These are phyloP conservation scores for Ophiostoma sp. DNA, from an alignment of 2,329 filamentous ascomycete genomes.

Conservation along the genomic window DNA sequence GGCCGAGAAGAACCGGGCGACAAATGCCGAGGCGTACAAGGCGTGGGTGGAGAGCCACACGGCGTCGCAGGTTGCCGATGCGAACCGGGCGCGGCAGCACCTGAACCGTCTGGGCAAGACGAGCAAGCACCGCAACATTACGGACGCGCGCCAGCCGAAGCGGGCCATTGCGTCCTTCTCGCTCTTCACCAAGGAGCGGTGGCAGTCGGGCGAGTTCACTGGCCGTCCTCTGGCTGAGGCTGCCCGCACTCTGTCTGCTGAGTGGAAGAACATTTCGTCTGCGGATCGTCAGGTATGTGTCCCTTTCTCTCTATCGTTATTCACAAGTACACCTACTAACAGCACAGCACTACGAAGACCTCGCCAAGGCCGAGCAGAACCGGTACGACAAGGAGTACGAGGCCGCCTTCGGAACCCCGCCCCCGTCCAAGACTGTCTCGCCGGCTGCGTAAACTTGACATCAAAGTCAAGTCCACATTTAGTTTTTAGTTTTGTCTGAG, in stretches of 20 bases:
- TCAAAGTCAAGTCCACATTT: background rate
- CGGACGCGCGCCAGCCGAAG: slow-evolving; percentile 52
- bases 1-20: slow-evolving; percentile 43
- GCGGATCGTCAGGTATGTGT: slow-evolving; percentile 46
- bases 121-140: slow-evolving; percentile 38
- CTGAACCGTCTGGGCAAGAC: slow-evolving; percentile 42
- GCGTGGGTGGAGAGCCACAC: slow-evolving; percentile 51
- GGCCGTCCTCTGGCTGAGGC: slow-evolving; percentile 28
- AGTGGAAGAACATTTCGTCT: slow-evolving; percentile 48
- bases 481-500: background rate
- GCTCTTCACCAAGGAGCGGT: slow-evolving; percentile 44
- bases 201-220: slow-evolving; percentile 35
- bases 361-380: slow-evolving; percentile 35
- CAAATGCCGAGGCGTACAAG: slow-evolving; percentile 45
- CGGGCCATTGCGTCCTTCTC: slow-evolving; percentile 37
- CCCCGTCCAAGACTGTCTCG: slow-evolving; percentile 9
- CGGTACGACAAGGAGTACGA: slow-evolving; percentile 38
- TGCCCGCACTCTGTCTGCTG: slow-evolving; percentile 34
- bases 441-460: background rate
- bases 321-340: background rate
- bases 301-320: background rate
- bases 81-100: slow-evolving; percentile 49
- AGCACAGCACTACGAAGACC: slow-evolving; percentile 40
- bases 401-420: slow-evolving; percentile 30
- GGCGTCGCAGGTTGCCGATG: slow-evolving; percentile 43